Base-by-base conservation (phyloP, 495 filamentous ascomycete species). In the Articulospora tetracladia region DNA sequence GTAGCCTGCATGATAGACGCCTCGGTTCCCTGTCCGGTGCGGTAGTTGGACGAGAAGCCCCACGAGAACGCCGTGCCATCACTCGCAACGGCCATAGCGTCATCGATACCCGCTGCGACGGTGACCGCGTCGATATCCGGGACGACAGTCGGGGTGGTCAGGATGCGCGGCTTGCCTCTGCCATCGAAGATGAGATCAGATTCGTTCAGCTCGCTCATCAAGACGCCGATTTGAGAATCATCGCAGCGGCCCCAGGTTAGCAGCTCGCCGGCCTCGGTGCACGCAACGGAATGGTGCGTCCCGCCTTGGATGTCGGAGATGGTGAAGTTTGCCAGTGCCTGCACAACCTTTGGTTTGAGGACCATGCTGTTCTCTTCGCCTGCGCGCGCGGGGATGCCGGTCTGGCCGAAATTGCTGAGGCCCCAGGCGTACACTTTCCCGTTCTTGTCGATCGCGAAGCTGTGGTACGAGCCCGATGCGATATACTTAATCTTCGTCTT, bases 401-500 rank as follows among this genome's bases (percentile, higher is more conserved):
- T 89, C 72, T 93, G 86, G 47, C 87, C 89, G 66, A 86, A 96
- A 72, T 87, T 92, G 74, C 96, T 97, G 41, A 91, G 72, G 4
- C 93, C 93, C 91, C 92, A 97, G 19, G 85, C 79, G 72, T 81
- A 94, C 58, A 94, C 86, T 24, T 83, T 79, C 39, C 82, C 86
- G 28, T 84, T 80, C n/a, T 80, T 76, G 73, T 88, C 85, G 60
- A 96, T 80, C 41, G 91, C 89, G 63, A 97, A 90, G 62, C 76
- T 82, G 72, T 91, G 88, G 71, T 87, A 86, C 10, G 79, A 74
- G 36, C 89, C 89, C 58, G 79, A 79, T 4, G 73, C 76, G 46
- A 92, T 76, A 4, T 34, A 11, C 1, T 15, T 57, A n/a, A 63
- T 59, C 63, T 81, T 77, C 63, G 77, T 74, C 56, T 75, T 76